Evolutionary conservation across 495 filamentous ascomycete species (phyloP).

Genomic region (Neurospora sp.): DNA sequence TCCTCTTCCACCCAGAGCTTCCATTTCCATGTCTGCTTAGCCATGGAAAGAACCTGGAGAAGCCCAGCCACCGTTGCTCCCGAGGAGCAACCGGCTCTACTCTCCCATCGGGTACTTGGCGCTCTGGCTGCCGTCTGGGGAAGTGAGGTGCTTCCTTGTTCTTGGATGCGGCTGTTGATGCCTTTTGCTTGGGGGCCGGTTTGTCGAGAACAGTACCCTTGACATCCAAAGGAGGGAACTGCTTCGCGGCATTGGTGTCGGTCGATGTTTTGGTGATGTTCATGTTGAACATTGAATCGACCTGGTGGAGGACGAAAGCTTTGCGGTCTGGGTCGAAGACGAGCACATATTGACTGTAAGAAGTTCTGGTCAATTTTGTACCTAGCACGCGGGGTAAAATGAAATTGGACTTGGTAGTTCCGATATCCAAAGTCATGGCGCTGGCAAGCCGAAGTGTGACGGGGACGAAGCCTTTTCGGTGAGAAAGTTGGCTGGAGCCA

Average conservation of each 20-base stretch:
- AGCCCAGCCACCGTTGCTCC: no score
- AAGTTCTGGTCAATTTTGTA: neutral
- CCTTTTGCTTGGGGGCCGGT: constrained; percentile 11
- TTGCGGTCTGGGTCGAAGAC: constrained; percentile 44
- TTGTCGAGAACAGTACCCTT: constrained; percentile 1
- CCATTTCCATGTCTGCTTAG: no score
- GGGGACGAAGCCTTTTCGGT: neutral
- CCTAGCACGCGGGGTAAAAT: neutral
- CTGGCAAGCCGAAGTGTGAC: neutral
- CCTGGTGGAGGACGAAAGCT: constrained; percentile 44
- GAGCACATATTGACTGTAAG: constrained; percentile 37
- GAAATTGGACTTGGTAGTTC: neutral
- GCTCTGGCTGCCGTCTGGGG: no score
- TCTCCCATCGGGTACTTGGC: no score
- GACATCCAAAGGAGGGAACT: constrained; percentile 33
- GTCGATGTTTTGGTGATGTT: constrained; percentile 38
- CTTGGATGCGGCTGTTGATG: constrained; percentile 8
- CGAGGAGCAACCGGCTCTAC: no score
- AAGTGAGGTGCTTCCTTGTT: constrained; percentile 7
- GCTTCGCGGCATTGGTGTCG: constrained; percentile 27
- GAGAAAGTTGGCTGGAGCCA: neutral
- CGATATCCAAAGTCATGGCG: neutral
- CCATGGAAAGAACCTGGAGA: no score
- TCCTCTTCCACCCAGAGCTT: no score
- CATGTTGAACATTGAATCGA: constrained; percentile 52